These are phyloP conservation scores for Buxus sempervirens DNA, from an alignment of 164 flowering plant genomes.

Conservation along the genomic window DNA sequence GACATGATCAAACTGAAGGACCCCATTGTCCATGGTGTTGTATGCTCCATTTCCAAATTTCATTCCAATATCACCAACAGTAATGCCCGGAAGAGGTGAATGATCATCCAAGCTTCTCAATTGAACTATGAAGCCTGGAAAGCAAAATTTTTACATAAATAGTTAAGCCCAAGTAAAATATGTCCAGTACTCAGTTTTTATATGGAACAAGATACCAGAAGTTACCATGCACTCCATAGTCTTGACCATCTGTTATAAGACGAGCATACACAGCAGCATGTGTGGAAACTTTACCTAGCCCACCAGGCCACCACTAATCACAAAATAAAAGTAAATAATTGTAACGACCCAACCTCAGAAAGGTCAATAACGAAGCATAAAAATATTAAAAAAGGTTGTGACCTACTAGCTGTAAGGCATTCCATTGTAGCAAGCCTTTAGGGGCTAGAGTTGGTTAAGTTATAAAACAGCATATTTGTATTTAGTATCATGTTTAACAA, in stretches of 20 bases:
- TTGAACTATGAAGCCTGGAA: conserved; percentile 89
- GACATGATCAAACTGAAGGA: conserved; percentile 79
- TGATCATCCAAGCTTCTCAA: conserved; percentile 91
- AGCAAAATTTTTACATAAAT: not conserved
- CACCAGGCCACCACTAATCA: conserved; percentile 99
- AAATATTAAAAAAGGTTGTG: not conserved
- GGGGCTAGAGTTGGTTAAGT: not conserved
- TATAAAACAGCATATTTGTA: not conserved
- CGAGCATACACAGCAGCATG: conserved; percentile 94
- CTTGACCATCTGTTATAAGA: conserved; percentile 63
- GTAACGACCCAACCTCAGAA: conserved; percentile 2
- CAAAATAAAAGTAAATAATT: conserved; percentile 5
- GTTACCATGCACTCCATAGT: conserved; percentile 87
- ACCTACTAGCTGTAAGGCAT: not conserved
- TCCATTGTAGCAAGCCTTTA: not conserved
- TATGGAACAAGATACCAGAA: not conserved
- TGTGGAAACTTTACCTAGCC: conserved; percentile 88
- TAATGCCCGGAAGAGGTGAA: conserved; percentile 82
- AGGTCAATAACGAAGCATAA: not conserved
- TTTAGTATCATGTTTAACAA: not conserved
- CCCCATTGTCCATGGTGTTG: conserved; percentile 96
- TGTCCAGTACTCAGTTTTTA: not conserved
- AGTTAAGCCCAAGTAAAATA: not conserved
- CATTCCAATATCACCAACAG: conserved; percentile 94
- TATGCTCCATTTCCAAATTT: conserved; percentile 98